These are phyloP conservation scores for Bruguiera sexangula DNA, from an alignment of 345 rosid genomes.

Conservation along the genomic window DNA sequence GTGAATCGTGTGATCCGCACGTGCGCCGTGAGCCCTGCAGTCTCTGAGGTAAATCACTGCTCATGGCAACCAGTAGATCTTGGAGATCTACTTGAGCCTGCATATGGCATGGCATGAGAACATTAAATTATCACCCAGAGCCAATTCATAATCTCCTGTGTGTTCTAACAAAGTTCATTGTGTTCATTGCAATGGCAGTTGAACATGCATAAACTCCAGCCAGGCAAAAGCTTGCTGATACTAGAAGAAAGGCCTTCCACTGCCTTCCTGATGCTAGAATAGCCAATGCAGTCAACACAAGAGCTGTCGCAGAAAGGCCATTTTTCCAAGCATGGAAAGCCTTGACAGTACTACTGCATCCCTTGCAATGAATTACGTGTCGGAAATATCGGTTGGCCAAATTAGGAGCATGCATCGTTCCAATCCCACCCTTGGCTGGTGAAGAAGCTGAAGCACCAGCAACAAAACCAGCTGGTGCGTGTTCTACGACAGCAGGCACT, in stretches of 20 bases:
- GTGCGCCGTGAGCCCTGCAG: too few species aligned
- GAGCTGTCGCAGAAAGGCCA: conserved; percentile 41
- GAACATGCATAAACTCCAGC: conserved; percentile 64
- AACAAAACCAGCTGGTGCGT: conserved; percentile 83
- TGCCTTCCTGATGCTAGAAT: conserved; percentile 63
- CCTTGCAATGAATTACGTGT: conserved; percentile 86
- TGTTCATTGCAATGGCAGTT: conserved; percentile 59
- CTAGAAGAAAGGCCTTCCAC: conserved; percentile 62
- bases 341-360: conserved; percentile 57
- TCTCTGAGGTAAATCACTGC: too few species aligned
- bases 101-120: too few species aligned
- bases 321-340: conserved; percentile 63
- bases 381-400: conserved; percentile 75
- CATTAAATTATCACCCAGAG: too few species aligned
- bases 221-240: conserved; percentile 52
- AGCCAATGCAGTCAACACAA: conserved; percentile 52
- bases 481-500: conserved; percentile 77
- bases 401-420: conserved; percentile 74
- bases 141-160: conserved; percentile 66
- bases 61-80: too few species aligned
- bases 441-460: conserved; percentile 67
- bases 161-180: conserved; percentile 78
- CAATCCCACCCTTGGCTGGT: conserved; percentile 81
- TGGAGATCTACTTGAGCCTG: too few species aligned
- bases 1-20: too few species aligned